These are phyloP conservation scores for Sporothrix pseudoabietina DNA, from an alignment of 2,329 filamentous ascomycete species.

Conservation along the genomic window DNA sequence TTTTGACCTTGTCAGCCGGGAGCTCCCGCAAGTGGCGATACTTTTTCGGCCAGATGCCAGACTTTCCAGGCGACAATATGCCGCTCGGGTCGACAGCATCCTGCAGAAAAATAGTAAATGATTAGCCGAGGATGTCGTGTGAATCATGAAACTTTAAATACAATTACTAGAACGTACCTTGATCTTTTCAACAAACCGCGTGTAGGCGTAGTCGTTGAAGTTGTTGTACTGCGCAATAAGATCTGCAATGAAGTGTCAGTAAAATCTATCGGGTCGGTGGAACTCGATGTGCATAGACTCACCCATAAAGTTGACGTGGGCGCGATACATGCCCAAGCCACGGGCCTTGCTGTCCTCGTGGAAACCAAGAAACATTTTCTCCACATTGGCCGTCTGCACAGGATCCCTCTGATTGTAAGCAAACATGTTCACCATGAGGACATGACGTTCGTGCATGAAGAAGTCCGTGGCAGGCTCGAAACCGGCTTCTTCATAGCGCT, in stretches of 20 bases:
- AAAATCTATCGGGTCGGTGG: no score
- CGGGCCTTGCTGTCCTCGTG: conserved; percentile 5
- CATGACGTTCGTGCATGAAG: conserved; percentile 16
- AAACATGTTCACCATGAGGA: conserved; percentile 18
- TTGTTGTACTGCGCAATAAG: not conserved
- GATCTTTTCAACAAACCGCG: conserved; percentile 12
- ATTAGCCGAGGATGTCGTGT: no score
- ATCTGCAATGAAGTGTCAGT: not conserved
- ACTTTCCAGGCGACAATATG: not conserved
- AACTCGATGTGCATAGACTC: no score
- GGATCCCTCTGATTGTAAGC: conserved; percentile 2
- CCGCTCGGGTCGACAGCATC: not conserved
- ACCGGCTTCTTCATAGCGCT: conserved; percentile 5
- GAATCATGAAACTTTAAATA: no score
- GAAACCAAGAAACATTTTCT: conserved; percentile 14
- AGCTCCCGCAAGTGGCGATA: not conserved
- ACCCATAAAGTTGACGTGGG: conserved; percentile 6
- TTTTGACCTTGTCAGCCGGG: not conserved
- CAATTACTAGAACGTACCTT: not conserved
- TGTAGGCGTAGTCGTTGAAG: conserved; percentile 2
- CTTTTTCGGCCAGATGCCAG: conserved; percentile 11
- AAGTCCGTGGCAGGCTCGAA: conserved; percentile 17
- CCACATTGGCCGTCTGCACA: not conserved
- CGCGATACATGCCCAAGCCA: not conserved
- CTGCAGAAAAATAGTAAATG: not conserved